Percentiles rank a stretch among this genome's conserved stretches.
Conservation (phyloP, 164 flowering plant species). For the Liquidambar formosana region DNA sequence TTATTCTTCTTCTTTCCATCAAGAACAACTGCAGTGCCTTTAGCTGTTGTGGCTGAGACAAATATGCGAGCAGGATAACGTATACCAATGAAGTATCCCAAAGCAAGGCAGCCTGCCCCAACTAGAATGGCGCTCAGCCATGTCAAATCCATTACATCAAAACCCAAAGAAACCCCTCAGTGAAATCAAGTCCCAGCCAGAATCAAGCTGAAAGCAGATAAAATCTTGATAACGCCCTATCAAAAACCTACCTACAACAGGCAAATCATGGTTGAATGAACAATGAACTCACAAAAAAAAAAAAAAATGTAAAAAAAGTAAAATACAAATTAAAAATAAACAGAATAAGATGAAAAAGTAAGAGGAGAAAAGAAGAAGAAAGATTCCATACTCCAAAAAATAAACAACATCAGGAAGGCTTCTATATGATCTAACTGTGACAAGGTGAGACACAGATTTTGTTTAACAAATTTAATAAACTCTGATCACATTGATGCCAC, state of each 20-base stretch:
- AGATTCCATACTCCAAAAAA: no score
- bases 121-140: conserved; percentile 72
- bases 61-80: conserved; percentile 28
- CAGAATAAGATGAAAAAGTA: no score
- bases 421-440: no score
- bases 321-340: no score
- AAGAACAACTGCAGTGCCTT: conserved; percentile 10
- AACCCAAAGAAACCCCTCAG: neutral
- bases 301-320: no score
- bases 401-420: no score
- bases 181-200: conserved; percentile 2
- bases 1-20: conserved; percentile 33
- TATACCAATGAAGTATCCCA: conserved; percentile 65
- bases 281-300: no score
- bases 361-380: no score
- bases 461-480: no score
- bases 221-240: neutral
- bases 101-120: conserved; percentile 82
- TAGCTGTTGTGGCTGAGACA: conserved; percentile 16
- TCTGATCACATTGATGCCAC: no score
- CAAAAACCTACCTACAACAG: neutral
- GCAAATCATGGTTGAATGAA: no score
- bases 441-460: no score
- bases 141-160: conserved; percentile 50
- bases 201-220: neutral